Conservation (phyloP, 1,284 basidiomycete genomes). For the Puccinia sorghi region DNA sequence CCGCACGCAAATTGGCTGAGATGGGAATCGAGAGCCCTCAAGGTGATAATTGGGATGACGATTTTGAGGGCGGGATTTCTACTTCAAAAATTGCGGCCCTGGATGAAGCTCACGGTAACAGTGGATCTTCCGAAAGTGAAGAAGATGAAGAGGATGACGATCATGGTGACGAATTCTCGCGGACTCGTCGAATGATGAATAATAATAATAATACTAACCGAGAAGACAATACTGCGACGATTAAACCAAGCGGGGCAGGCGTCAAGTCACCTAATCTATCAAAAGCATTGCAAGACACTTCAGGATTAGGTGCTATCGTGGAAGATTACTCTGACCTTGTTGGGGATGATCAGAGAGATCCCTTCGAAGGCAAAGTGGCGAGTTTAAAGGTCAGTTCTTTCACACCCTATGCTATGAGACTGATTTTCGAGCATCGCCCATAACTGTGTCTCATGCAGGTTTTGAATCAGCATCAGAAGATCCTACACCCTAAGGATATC, state of each 20-base stretch:
- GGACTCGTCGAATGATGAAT: not conserved
- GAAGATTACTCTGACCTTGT: constrained; percentile 89
- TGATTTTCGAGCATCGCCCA: not conserved
- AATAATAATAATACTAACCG: constrained; percentile 42
- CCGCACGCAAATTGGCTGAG: constrained; percentile 57
- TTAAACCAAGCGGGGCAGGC: constrained; percentile 46
- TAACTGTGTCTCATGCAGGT: constrained; percentile 7
- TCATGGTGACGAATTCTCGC: constrained; percentile 41
- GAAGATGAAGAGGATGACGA: constrained; percentile 59
- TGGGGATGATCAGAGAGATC: constrained; percentile 65
- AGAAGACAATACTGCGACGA: constrained; percentile 53
- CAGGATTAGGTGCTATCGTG: constrained; percentile 60
- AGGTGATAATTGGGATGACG: constrained; percentile 91
- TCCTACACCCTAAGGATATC: constrained; percentile 52
- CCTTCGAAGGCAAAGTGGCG: constrained; percentile 71
- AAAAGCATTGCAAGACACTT: not conserved
- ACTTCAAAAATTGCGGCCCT: constrained; percentile 70
- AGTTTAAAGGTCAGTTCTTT: constrained; percentile 69
- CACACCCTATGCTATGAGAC: not conserved
- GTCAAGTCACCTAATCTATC: constrained; percentile 11
- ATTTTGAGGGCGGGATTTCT: constrained; percentile 91
- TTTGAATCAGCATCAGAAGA: constrained; percentile 47
- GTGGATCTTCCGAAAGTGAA: constrained; percentile 56
- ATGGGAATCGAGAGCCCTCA: constrained; percentile 65
- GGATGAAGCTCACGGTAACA: constrained; percentile 12